Conservation (phyloP, 2,329 filamentous ascomycete genomes). For the Aureobasidium sp. region DNA sequence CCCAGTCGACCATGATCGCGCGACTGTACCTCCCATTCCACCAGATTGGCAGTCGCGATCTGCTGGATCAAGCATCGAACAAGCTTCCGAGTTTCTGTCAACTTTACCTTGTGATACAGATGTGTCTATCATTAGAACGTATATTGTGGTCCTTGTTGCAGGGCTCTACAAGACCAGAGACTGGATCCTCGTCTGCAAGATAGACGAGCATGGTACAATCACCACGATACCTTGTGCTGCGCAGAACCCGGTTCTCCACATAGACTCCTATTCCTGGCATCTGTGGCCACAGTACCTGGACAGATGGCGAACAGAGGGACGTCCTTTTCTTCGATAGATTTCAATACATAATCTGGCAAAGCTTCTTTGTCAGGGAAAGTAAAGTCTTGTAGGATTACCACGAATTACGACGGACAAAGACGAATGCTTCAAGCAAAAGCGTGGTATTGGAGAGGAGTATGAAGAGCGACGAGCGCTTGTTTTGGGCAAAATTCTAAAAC, state of each 20-base stretch:
- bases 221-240: neutral
- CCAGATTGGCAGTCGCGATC: neutral
- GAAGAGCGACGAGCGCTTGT: too few relatives aligned
- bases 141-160: neutral
- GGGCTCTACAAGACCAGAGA: neutral
- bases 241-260: neutral
- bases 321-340: neutral
- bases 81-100: neutral
- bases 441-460: too few relatives aligned
- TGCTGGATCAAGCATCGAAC: neutral
- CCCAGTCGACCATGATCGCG: neutral
- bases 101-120: neutral
- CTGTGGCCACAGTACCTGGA: neutral
- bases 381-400: too few relatives aligned
- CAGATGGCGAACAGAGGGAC: neutral
- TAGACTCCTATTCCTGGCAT: neutral
- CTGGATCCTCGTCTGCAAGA: neutral
- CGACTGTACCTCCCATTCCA: neutral
- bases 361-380: too few relatives aligned
- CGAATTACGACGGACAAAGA: too few relatives aligned
- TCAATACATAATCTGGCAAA: too few relatives aligned
- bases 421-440: too few relatives aligned
- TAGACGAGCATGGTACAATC: neutral
- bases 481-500: too few relatives aligned
- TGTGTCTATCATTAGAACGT: neutral